Percentiles rank a stretch among this genome's conserved stretches.
Evolutionary conservation across 75 land plant genomes (phyloP).

Genomic region (Isoetes taiwanensis): DNA sequence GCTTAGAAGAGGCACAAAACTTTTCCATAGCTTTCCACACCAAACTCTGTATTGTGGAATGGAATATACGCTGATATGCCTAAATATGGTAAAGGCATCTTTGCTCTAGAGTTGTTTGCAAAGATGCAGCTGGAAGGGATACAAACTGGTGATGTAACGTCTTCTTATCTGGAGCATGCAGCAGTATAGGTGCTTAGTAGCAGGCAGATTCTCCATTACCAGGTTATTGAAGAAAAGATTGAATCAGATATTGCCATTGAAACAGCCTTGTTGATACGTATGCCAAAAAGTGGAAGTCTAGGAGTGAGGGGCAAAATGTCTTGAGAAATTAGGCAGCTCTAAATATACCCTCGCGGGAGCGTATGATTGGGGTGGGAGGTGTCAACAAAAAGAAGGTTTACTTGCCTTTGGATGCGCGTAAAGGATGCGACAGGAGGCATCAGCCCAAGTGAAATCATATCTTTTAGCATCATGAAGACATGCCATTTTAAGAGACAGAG

Average conservation of each 20-base stretch:
- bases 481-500: too few species aligned
- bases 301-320: slow-evolving; percentile 17
- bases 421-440: too few species aligned
- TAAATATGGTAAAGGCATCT: slow-evolving; percentile 33
- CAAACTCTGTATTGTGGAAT: slow-evolving; percentile 50
- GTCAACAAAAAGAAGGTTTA: too few species aligned
- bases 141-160: slow-evolving; percentile 40
- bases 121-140: slow-evolving; percentile 25
- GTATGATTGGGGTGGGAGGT: slow-evolving; percentile 47
- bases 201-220: not conserved
- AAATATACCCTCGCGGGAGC: slow-evolving; percentile 45
- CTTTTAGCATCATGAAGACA: too few species aligned
- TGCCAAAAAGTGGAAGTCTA: slow-evolving; percentile 21
- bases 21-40: too few species aligned
- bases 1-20: slow-evolving; percentile 24
- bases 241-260: not conserved
- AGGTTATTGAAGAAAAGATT: slow-evolving; percentile 6
- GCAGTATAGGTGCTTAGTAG: slow-evolving; percentile 24
- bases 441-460: too few species aligned
- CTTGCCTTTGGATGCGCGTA: too few species aligned
- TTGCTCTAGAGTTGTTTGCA: slow-evolving; percentile 31
- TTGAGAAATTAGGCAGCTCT: slow-evolving; percentile 9
- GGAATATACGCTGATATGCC: slow-evolving; percentile 48
- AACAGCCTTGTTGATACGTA: slow-evolving; percentile 30
- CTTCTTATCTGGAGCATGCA: slow-evolving; percentile 46